Evolutionary conservation across 768 basidiomycete species (phyloP).

Genomic region (Pleurotus pulmonarius): DNA sequence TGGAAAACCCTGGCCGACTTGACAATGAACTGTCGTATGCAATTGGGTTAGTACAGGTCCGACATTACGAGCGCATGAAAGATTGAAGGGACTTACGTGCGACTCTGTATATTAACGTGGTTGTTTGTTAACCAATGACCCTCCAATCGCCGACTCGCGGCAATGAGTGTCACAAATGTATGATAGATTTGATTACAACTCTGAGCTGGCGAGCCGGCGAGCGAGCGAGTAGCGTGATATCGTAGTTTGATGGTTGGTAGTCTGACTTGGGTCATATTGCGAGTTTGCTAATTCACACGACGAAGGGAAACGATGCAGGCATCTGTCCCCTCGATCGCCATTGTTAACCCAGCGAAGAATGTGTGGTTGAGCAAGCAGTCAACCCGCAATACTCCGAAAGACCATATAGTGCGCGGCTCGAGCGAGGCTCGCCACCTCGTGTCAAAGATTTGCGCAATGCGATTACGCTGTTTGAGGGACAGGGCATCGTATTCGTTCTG

Average conservation of each 20-base stretch:
- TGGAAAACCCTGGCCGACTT: constrained; percentile 1
- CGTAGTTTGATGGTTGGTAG: neutral
- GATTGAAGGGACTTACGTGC: neutral
- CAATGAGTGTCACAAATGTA: neutral
- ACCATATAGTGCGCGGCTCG: constrained; percentile 29
- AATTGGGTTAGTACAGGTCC: constrained; percentile 31
- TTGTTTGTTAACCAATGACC: neutral
- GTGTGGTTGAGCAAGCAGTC: constrained; percentile 49
- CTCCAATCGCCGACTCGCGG: neutral
- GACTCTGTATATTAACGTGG: no score
- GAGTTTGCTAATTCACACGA: constrained; percentile 1
- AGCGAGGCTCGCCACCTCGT: constrained; percentile 38
- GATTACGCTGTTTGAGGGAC: constrained; percentile 35
- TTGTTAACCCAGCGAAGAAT: constrained; percentile 49
- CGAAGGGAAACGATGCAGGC: constrained; percentile 45
- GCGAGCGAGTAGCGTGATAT: neutral
- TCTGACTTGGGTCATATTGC: neutral
- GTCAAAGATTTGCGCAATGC: constrained; percentile 39
- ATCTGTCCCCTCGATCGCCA: constrained; percentile 29
- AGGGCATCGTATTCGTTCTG: constrained; percentile 40
- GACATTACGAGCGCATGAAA: neutral
- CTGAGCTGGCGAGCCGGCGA: neutral
- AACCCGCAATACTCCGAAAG: constrained; percentile 40
- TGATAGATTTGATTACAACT: neutral
- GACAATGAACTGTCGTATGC: constrained; percentile 17